Evolutionary conservation across 495 filamentous ascomycete species (phyloP), one percentile per base, ranked within the genome.

Genomic region (Hypoxylon crocopeplum): DNA sequence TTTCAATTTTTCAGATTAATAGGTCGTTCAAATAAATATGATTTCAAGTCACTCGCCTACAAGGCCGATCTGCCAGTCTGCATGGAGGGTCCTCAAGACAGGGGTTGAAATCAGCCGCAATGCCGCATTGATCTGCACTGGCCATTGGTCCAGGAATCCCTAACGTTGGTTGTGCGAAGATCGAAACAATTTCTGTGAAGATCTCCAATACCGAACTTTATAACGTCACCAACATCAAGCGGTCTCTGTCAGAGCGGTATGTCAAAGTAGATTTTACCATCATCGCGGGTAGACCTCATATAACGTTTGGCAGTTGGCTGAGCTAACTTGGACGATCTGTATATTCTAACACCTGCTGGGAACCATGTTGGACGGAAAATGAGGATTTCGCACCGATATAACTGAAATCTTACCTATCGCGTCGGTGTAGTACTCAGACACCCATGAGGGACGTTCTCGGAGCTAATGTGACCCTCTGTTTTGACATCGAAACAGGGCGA

Each of bases 131-230:
- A 49, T 49, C 60, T 22, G 60, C 54, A 64, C 24, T 45, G 36
- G 42, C 38, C 46, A 19, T 46, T 38, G 55, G 29, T 39, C 55
- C 55, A 50, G 27, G 59, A 47, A 54, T 59, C 61, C 50, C 46
- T 29, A 15, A 59, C 55, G 24, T 30, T 64, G 55, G 55, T 50
- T 55, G 49, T 20, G 33, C 17, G 61, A 64, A 64, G 61, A 59
- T 59, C 55, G 39, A 64, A 59, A 59, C 55, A 59, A 50, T 55
- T n/a, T 64, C 52, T 32, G 54, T 45, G 38, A 58, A 48, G 53
- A 59, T 64, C 60, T 17, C 42, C 48, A 41, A 40, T 40, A 7
- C 45, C 49, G 47, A 21, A 48, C 48, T 58, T 48, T 21, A 37
- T 20, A 49, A 49, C 38, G 38, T 44, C 34, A 53, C 48, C 17